Conservation (phyloP, 2,329 filamentous ascomycete genomes). For the Monilinia laxa region DNA sequence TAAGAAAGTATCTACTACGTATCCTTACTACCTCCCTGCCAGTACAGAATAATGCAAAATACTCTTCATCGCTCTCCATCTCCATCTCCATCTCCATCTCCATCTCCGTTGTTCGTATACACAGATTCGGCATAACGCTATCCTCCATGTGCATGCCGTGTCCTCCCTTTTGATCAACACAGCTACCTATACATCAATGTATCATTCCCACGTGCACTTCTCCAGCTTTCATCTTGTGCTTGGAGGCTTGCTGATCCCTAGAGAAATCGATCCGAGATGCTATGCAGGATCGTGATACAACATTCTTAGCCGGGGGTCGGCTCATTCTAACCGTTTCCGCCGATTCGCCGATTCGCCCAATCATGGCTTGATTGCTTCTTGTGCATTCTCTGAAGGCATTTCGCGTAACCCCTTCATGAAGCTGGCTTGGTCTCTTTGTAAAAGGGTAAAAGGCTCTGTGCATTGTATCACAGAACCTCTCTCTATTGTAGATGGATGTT, state of each 20-base stretch:
- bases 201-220: conserved; percentile 7
- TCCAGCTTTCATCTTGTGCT: conserved; percentile 7
- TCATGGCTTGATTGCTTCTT: too few species aligned
- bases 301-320: neutral
- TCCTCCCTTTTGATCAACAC: neutral
- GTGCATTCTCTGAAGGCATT: neutral
- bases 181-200: neutral
- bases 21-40: too few species aligned
- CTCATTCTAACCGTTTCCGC: neutral
- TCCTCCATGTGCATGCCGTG: neutral
- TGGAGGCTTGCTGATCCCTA: neutral
- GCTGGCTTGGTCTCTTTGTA: too few species aligned
- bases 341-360: neutral
- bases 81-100: too few species aligned
- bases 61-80: too few species aligned
- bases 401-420: conserved; percentile 19
- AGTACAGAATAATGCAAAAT: too few species aligned
- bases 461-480: neutral
- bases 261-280: conserved; percentile 6
- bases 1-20: too few species aligned
- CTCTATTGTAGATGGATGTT: neutral
- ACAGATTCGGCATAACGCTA: too few species aligned
- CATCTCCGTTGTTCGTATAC: too few species aligned
- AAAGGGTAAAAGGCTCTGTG: neutral
- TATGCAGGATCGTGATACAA: conserved; percentile 16